Percentiles rank a stretch among this genome's conserved stretches.
Evolutionary conservation across 768 basidiomycete genomes (phyloP).

Genomic region (Floccularia luteovirens): DNA sequence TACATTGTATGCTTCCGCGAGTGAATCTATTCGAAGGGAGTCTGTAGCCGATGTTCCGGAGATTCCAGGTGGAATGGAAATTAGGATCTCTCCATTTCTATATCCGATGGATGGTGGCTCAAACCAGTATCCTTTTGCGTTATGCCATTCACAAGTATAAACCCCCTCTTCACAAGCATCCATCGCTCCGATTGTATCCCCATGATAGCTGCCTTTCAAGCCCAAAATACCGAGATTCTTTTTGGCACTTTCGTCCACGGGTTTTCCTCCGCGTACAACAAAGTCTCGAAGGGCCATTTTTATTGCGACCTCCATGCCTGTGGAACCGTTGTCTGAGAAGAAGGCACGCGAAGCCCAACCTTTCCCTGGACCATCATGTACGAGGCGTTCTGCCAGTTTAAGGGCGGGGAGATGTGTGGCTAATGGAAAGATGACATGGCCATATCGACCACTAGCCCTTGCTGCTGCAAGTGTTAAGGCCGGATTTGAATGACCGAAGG

Average conservation of each 20-base stretch:
- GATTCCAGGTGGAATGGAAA: slow-evolving; percentile 48
- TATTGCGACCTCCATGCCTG: slow-evolving; percentile 94
- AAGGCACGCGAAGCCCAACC: slow-evolving; percentile 92
- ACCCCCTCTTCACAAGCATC: slow-evolving; percentile 89
- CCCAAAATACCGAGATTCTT: slow-evolving; percentile 73
- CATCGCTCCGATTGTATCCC: slow-evolving; percentile 97
- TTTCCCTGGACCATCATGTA: slow-evolving; percentile 69
- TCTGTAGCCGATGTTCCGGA: slow-evolving; percentile 19
- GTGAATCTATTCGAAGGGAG: slow-evolving; percentile 28
- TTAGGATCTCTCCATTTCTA: slow-evolving; percentile 44
- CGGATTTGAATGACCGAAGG: slow-evolving; percentile 76
- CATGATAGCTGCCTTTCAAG: slow-evolving; percentile 90
- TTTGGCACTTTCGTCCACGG: slow-evolving; percentile 25
- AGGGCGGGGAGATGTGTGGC: slow-evolving; percentile 85
- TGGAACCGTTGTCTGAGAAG: slow-evolving; percentile 93
- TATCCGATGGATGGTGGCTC: slow-evolving; percentile 79
- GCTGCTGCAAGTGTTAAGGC: slow-evolving; percentile 82
- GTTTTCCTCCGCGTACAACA: slow-evolving; percentile 27
- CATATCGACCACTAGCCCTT: slow-evolving; percentile 85
- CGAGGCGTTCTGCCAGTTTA: slow-evolving; percentile 70
- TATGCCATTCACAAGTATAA: slow-evolving; percentile 95
- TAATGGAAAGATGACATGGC: slow-evolving; percentile 94
- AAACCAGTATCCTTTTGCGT: slow-evolving; percentile 89
- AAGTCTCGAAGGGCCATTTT: slow-evolving; percentile 91
- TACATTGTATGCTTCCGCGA: slow-evolving; percentile 68